Evolutionary conservation across 1,284 basidiomycete species (phyloP).

Genomic region (Naganishia sp.): DNA sequence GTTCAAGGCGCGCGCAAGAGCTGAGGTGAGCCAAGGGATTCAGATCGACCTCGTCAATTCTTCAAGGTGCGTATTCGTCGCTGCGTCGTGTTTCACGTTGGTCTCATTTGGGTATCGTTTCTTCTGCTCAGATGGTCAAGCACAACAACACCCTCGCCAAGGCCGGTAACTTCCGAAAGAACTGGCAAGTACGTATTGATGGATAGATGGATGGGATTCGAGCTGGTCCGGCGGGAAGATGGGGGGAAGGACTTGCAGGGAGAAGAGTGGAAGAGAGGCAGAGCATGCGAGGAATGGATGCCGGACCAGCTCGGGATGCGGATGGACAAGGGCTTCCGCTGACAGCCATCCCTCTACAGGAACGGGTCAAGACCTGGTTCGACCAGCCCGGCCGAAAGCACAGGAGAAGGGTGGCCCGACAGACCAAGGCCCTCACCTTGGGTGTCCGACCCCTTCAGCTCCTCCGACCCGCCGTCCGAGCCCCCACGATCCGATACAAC

Average conservation of each 20-base stretch:
- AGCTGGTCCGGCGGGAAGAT: slow-evolving; percentile 16
- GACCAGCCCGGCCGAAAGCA: slow-evolving; percentile 99
- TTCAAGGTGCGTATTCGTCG: slow-evolving; percentile 21
- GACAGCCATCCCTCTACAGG: slow-evolving; percentile 57
- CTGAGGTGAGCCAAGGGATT: slow-evolving; percentile 27
- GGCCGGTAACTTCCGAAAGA: slow-evolving; percentile 32
- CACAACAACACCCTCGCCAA: slow-evolving; percentile 35
- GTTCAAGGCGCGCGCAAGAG: too few species aligned
- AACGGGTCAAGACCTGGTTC: slow-evolving; percentile 94
- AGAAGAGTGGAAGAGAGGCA: background rate
- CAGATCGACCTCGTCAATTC: slow-evolving; percentile 29
- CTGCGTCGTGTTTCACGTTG: background rate
- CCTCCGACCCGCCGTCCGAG: slow-evolving; percentile 96
- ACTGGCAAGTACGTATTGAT: slow-evolving; percentile 34
- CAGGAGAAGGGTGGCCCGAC: slow-evolving; percentile 88
- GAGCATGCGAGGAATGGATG: background rate
- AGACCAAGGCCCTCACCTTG: slow-evolving; percentile 85
- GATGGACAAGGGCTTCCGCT: slow-evolving; percentile 5
- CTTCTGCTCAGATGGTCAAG: slow-evolving; percentile 31
- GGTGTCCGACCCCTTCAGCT: slow-evolving; percentile 89
- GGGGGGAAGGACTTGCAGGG: background rate
- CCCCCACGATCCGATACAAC: slow-evolving; percentile 97
- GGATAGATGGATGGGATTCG: slow-evolving; percentile 9
- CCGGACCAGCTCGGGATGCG: slow-evolving; percentile 11
- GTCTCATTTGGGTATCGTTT: slow-evolving; percentile 12